These are phyloP conservation scores for Clonostachys solani DNA, from an alignment of 2,329 filamentous ascomycete genomes.

Conservation along the genomic window DNA sequence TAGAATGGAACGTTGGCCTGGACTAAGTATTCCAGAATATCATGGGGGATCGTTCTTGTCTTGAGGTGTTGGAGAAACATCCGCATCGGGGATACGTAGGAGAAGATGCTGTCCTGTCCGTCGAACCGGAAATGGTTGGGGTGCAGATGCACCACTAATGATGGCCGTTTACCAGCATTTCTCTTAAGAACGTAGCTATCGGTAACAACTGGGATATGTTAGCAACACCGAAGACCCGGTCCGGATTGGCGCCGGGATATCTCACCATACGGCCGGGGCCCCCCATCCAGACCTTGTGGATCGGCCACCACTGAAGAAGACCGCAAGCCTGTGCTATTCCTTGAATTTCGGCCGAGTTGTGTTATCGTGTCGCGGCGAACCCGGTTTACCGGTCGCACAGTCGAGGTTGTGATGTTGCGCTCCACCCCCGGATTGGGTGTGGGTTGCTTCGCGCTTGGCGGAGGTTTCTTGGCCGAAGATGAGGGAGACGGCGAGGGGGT, in stretches of 20 bases:
- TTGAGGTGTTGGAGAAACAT: constrained; percentile 74
- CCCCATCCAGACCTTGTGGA: constrained; percentile 24
- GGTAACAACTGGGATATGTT: constrained; percentile 55
- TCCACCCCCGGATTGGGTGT: constrained; percentile 19
- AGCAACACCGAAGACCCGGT: constrained; percentile 11
- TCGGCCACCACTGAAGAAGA: constrained; percentile 45
- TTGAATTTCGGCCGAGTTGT: constrained; percentile 38
- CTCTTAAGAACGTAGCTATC: constrained; percentile 79
- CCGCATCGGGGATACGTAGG: constrained; percentile 89
- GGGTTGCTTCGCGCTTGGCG: constrained; percentile 28
- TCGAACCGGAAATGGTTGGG: constrained; percentile 88
- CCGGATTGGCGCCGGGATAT: background rate
- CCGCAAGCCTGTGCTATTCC: constrained; percentile 44
- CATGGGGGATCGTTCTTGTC: constrained; percentile 77
- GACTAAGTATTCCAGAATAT: constrained; percentile 76
- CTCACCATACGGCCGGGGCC: constrained; percentile 50
- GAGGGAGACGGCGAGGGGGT: constrained; percentile 57
- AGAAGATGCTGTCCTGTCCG: constrained; percentile 86
- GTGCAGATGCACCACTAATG: constrained; percentile 82
- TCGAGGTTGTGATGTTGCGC: constrained; percentile 29
- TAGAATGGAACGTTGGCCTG: constrained; percentile 76
- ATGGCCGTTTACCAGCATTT: constrained; percentile 70
- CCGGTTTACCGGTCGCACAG: constrained; percentile 49
- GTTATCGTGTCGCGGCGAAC: constrained; percentile 51
- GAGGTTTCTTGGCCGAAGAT: constrained; percentile 52